phyloP scores from a whole-genome alignment of 225 moss, liverwort and hornwort species.

The Antitrichia curtipendula region DNA sequence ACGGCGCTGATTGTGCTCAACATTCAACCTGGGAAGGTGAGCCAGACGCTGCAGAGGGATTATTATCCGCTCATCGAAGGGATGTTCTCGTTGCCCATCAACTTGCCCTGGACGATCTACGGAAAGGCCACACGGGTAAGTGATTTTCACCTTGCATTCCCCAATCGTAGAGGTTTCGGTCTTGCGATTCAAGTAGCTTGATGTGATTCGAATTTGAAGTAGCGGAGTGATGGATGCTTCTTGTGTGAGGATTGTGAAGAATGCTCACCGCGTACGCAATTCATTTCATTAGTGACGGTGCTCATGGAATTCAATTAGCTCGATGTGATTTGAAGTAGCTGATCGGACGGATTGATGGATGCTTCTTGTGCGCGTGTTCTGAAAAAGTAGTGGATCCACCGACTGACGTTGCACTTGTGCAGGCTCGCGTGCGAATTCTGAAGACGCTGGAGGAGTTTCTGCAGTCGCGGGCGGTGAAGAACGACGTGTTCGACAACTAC shows the following conservation, averaged over 20 bases:
- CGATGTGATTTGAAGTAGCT: background rate
- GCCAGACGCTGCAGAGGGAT: slow-evolving; percentile 21
- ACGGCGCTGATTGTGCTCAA: slow-evolving; percentile 28
- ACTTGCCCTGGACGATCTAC: slow-evolving; percentile 44
- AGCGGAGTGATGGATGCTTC: background rate
- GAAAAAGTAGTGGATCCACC: background rate
- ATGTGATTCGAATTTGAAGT: background rate
- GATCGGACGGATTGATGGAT: background rate
- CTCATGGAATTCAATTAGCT: background rate
- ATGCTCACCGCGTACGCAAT: too few relatives aligned
- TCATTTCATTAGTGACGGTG: too few relatives aligned
- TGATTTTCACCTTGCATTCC: background rate
- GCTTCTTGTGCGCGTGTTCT: background rate
- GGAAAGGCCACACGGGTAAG: slow-evolving; percentile 29
- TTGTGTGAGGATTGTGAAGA: background rate
- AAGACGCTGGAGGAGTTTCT: slow-evolving; percentile 22
- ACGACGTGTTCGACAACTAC: slow-evolving; percentile 28
- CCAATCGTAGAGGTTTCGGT: background rate
- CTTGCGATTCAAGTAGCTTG: background rate
- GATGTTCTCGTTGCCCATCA: slow-evolving; percentile 45
- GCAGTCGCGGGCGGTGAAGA: background rate
- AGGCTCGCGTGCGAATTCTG: slow-evolving; percentile 33
- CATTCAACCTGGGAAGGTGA: slow-evolving; percentile 28
- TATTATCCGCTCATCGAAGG: slow-evolving; percentile 43
- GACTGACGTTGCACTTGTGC: background rate